A percentile compares a stretch with the other conserved stretches of the same genome.
Evolutionary conservation across 2,329 filamentous ascomycete genomes (phyloP).

Genomic region (Cercospora sp.): DNA sequence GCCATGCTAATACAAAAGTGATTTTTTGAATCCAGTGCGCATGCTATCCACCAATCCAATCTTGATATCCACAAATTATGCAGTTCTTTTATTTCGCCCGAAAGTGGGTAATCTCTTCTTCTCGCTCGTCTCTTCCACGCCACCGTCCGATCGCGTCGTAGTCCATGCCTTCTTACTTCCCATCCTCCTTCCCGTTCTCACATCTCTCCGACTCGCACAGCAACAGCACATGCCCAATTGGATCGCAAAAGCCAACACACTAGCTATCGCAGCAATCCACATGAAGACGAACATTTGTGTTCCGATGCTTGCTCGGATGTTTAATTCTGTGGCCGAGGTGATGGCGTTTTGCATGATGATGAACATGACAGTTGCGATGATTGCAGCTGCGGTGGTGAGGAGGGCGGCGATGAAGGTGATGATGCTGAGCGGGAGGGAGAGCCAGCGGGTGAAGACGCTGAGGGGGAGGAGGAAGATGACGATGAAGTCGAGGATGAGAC

Average conservation of each 20-base stretch:
- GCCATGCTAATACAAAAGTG: not conserved
- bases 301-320: conserved; percentile 62
- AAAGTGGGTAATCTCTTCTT: conserved; percentile 24
- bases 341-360: conserved; percentile 78
- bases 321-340: conserved; percentile 67
- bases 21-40: not conserved
- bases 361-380: conserved; percentile 81
- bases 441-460: conserved; percentile 55
- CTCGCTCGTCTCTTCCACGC: conserved; percentile 17
- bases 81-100: conserved; percentile 16
- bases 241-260: conserved; percentile 67
- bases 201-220: conserved; percentile 60
- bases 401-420: conserved; percentile 68
- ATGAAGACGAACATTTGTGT: conserved; percentile 79
- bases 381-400: conserved; percentile 66
- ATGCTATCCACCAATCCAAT: not conserved
- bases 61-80: not conserved
- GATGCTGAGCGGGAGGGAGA: conserved; percentile 66
- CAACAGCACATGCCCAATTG: conserved; percentile 79
- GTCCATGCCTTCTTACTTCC: conserved; percentile 36
- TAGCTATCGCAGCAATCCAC: conserved; percentile 75
- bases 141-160: not conserved
- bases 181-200: conserved; percentile 50
- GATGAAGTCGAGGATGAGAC: conserved; percentile 67
- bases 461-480: conserved; percentile 65